Evolutionary conservation across 441 rosid species (phyloP), one percentile per base, ranked within the genome.

Genomic region (Biscutella laevigata): DNA sequence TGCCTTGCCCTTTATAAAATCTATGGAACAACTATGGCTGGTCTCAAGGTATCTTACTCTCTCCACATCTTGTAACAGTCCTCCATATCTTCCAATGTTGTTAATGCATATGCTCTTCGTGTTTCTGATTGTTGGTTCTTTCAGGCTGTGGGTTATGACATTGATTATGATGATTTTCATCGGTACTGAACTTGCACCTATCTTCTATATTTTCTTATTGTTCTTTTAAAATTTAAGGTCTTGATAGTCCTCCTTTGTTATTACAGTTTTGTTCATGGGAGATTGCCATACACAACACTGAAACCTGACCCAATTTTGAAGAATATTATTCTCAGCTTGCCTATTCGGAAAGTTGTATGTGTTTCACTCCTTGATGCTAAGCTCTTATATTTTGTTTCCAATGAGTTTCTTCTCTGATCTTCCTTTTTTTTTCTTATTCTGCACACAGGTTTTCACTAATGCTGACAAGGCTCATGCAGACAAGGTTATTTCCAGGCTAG

Each of bases 1-100:
- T 84, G 90, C 48, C 37, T 57, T 53, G 58, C 81, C 0, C 64
- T 87, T 57, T 87, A 82, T 56, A 82, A 70, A 67, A 50, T 74
- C 54, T 88, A 84, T 69, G 96, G 96, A 0, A 88, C 94, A 2
- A 81, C 91, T 46, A 67, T 88, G 91, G 94, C 96, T 51, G 96
- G 96, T 55, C 84, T 88, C 37, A 80, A 75, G 88, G 96, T 88
- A 74, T 39, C 62, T 26, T 38, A 3, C 10, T n/a, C 11, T 21
- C 1, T n/a, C 21, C 36, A 48, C 11, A 21, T 0, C 22, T 5
- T 42, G n/a, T 12, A 3, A 30, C 12, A 28, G 13, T 6, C 2
- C 12, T 17, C 39, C 10, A 19, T 21, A 37, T 44, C 20, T 1
- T 21, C 13, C 5, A 21, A 2, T 49, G 20, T 30, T 40, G 25